These are phyloP conservation scores for Haplosporangium sp. DNA, from an alignment of 371 early-diverging fungal species.

Conservation along the genomic window DNA sequence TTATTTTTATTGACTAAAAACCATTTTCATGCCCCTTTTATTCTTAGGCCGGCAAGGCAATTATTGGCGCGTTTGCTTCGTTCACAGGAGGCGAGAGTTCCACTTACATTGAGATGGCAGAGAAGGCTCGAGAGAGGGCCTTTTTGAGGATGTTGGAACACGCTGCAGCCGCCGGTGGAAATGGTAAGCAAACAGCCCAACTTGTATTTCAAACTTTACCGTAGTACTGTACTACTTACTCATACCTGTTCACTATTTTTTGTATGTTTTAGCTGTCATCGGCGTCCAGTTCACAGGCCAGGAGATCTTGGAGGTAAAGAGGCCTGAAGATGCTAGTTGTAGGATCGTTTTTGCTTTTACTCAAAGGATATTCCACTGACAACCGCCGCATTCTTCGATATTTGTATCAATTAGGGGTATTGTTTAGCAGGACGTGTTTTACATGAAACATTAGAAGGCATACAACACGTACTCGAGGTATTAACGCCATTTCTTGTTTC, in stretches of 20 bases:
- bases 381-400: too few relatives aligned
- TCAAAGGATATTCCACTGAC: too few relatives aligned
- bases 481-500: too few relatives aligned
- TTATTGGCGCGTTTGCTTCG: slow-evolving; percentile 38
- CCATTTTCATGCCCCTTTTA: not conserved
- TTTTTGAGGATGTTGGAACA: slow-evolving; percentile 50
- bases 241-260: too few relatives aligned
- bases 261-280: slow-evolving; percentile 30
- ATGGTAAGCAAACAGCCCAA: slow-evolving; percentile 21
- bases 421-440: too few relatives aligned
- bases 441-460: too few relatives aligned
- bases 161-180: slow-evolving; percentile 50
- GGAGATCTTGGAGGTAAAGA: slow-evolving; percentile 47
- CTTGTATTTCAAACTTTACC: not conserved
- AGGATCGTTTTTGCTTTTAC: too few relatives aligned
- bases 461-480: too few relatives aligned
- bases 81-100: slow-evolving; percentile 49
- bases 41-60: slow-evolving; percentile 44
- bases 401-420: too few relatives aligned
- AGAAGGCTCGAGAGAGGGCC: slow-evolving; percentile 54
- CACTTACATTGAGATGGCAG: slow-evolving; percentile 52
- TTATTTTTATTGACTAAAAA: too few relatives aligned
- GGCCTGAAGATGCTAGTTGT: too few relatives aligned
- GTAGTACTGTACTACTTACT: not conserved
- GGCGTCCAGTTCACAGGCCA: slow-evolving; percentile 52